Evolutionary conservation across 805 yeast genomes (phyloP), one percentile per base, ranked within the genome.

Genomic region (Candida berthetii): DNA sequence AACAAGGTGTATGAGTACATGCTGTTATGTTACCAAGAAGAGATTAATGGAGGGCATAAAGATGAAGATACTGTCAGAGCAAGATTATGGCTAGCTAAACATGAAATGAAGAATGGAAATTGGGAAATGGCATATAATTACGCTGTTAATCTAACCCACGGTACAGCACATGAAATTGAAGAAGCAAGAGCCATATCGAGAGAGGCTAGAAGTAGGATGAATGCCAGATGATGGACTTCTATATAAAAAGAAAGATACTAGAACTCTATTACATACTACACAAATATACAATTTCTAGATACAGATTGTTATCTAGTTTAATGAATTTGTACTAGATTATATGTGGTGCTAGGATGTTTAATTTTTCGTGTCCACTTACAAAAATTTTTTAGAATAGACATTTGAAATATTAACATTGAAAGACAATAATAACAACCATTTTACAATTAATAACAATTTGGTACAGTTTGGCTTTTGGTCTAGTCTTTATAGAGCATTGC

Each of bases 111-210:
- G 15, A 61, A 63, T 33, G 67, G 73, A 13, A 76, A 78, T 45
- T 89, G 74, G 66, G 78, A 77, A 37, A 71, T 67, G 42, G 96
- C 96, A 0, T 80, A 80, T 46, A 76, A 72, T 39, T 77, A 83
- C 55, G 93, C 96, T 1, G 74, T 77, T 41, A 85, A 80, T 42
- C 71, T 88, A 48, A 71, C 76, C 5, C 74, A 71, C 40, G 95
- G 91, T 24, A 76, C 84, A n/a, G 82, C 89, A 11, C 87, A 81
- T 42, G 95, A 85, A 54, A 78, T 89, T 16, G 96, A 89, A 53
- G 96, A 89, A 57, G 96, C 96, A 0, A 66, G 96, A 35, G 72
- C 82, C 0, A 82, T 90, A 27, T 86, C 91, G 0, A 70, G 89
- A 52, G 91, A 85, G 46, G 88, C 93, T 13, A 62, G 88, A 45